Evolutionary conservation across 148 eudicot genomes (phyloP), one percentile per base, ranked within the genome.

Genomic region (Rhododendron griersonianum): DNA sequence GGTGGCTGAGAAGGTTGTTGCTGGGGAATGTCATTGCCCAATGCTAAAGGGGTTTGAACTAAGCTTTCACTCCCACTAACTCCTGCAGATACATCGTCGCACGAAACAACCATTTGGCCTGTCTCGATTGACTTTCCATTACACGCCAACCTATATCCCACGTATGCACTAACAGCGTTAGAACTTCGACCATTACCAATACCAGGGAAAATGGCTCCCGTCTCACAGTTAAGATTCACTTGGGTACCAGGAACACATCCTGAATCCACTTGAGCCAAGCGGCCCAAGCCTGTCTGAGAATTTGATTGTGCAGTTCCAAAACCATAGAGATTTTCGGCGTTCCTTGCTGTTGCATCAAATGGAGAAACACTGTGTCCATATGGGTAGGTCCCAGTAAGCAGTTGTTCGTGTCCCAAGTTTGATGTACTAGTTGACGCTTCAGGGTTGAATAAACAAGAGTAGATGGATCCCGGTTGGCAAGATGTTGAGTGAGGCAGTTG

Each of bases 71-170:
- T 84, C 35, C 13, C 11, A 44, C 23, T 57, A 11, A 55, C 75
- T n/a, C 30, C 74, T 33, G 53, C 37, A 48, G 37, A 39, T 14
- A 41, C 59, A 65, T 45, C 75, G 11, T 79, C 21, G 23, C 50
- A 55, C 1, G 37, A 25, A 82, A 23, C 50, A 76, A 51, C 69
- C 39, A 14, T 39, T 78, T 85, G 75, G 33, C 89, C 90, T 67
- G 51, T 81, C 37, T 85, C 19, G 33, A 88, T 39, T 7, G 87
- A 88, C 53, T 85, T 85, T 48, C 89, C 89, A 80, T 88, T 86
- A 67, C 59, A 45, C 9, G 87, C 74, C 39, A 90, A 80, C 79
- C 89, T 90, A 63, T 84, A 85, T 50, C 92, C 92, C 3, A 87
- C 85, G 50, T 88, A 88, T 1, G 79, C 3, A 14, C 23, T 61